Conservation (phyloP, 257 asterid species). For the Gynochthodes officinalis region DNA sequence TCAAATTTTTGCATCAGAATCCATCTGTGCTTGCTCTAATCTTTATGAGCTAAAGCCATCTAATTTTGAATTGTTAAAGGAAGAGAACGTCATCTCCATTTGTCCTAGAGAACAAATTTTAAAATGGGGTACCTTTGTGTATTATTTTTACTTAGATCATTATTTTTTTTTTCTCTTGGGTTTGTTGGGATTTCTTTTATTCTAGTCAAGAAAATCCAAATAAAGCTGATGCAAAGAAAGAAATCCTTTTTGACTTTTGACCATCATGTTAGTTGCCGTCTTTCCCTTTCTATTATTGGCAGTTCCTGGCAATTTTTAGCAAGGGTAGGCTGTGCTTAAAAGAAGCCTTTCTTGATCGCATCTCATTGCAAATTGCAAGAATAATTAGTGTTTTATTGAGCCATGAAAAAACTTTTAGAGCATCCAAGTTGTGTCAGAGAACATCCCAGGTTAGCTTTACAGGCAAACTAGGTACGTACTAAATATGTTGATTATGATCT, state of each 20-base stretch:
- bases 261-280: constrained; percentile 50
- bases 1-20: constrained; percentile 38
- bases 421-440: constrained; percentile 33
- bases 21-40: constrained; percentile 25
- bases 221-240: constrained; percentile 26
- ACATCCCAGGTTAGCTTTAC: constrained; percentile 42
- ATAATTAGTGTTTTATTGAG: constrained; percentile 28
- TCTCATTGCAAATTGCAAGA: constrained; percentile 12
- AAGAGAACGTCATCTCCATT: constrained; percentile 24
- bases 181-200: constrained; percentile 10
- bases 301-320: constrained; percentile 19
- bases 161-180: not conserved
- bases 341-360: not conserved
- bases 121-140: constrained; percentile 27
- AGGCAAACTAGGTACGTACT: constrained; percentile 24
- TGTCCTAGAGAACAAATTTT: constrained; percentile 19
- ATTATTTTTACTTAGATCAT: constrained; percentile 8
- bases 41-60: constrained; percentile 13
- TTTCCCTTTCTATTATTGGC: constrained; percentile 48
- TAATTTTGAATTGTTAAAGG: constrained; percentile 16
- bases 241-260: constrained; percentile 39
- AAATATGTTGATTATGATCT: not conserved
- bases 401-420: constrained; percentile 31
- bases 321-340: not conserved
- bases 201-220: constrained; percentile 44